Evolutionary conservation across 83 land plant genomes (phyloP).

Genomic region (Picea abies): DNA sequence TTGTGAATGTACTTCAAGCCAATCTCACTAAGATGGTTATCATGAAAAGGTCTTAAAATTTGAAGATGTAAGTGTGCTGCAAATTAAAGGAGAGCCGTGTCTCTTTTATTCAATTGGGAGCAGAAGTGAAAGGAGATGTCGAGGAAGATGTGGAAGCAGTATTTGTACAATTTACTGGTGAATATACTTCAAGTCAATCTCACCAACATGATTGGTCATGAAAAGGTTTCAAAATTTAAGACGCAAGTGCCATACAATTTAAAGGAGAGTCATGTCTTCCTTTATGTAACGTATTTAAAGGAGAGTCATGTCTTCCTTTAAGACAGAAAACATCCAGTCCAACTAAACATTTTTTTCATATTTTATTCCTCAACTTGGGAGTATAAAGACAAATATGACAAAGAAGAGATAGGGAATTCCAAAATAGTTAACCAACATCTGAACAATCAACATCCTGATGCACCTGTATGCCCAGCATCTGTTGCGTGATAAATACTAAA

Average conservation of each 20-base stretch:
- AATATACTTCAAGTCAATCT: too few species aligned
- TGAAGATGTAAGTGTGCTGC: neutral
- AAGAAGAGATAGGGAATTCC: neutral
- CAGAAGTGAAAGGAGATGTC: too few species aligned
- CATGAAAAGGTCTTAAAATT: neutral
- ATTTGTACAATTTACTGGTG: too few species aligned
- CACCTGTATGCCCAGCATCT: neutral
- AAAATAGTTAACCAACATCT: neutral
- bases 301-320: too few species aligned
- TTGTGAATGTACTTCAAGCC: neutral
- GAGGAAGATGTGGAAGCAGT: too few species aligned
- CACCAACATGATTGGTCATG: too few species aligned
- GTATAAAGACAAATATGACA: constrained; percentile 8
- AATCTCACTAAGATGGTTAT: neutral
- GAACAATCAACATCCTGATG: neutral
- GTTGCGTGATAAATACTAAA: too few species aligned
- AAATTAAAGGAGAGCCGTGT: neutral
- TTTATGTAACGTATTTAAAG: neutral
- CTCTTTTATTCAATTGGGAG: neutral
- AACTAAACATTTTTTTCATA: neutral
- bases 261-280: too few species aligned
- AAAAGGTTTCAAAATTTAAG: too few species aligned
- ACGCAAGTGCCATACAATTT: too few species aligned
- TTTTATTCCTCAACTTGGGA: neutral
- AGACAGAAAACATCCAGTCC: neutral